These are phyloP conservation scores for Kazachstania kunashirensis DNA, from an alignment of 805 yeast species.

Conservation along the genomic window DNA sequence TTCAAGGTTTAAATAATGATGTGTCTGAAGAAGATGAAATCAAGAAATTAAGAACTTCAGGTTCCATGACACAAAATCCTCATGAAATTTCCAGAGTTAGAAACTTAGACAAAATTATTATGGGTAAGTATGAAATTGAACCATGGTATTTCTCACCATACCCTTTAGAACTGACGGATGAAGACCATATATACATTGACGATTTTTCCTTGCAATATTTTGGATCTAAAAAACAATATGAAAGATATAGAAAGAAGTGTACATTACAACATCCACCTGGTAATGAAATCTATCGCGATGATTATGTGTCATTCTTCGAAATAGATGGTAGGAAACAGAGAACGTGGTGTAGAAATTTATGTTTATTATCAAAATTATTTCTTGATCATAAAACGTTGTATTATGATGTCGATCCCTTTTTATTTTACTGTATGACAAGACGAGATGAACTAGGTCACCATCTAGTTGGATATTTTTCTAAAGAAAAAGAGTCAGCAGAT, in stretches of 20 bases:
- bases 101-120: slow-evolving; percentile 63
- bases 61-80: slow-evolving; percentile 90
- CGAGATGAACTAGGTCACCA: slow-evolving; percentile 90
- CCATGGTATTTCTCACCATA: slow-evolving; percentile 99
- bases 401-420: slow-evolving; percentile 95
- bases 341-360: slow-evolving; percentile 93
- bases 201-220: slow-evolving; percentile 85
- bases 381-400: slow-evolving; percentile 93
- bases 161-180: slow-evolving; percentile 89
- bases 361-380: slow-evolving; percentile 81
- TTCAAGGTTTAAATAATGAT: slow-evolving; percentile 65
- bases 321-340: slow-evolving; percentile 94
- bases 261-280: slow-evolving; percentile 96
- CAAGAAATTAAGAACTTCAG: slow-evolving; percentile 84
- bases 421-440: slow-evolving; percentile 91
- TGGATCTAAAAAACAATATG: slow-evolving; percentile 83
- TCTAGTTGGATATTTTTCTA: slow-evolving; percentile 91
- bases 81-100: slow-evolving; percentile 85
- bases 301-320: slow-evolving; percentile 87
- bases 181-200: slow-evolving; percentile 80
- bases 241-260: slow-evolving; percentile 80
- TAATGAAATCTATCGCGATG: slow-evolving; percentile 91
- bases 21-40: slow-evolving; percentile 85
- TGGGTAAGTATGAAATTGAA: slow-evolving; percentile 87
- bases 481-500: slow-evolving; percentile 94